These are phyloP conservation scores for Gautieria morchelliformis DNA, from an alignment of 768 basidiomycete genomes.

Conservation along the genomic window DNA sequence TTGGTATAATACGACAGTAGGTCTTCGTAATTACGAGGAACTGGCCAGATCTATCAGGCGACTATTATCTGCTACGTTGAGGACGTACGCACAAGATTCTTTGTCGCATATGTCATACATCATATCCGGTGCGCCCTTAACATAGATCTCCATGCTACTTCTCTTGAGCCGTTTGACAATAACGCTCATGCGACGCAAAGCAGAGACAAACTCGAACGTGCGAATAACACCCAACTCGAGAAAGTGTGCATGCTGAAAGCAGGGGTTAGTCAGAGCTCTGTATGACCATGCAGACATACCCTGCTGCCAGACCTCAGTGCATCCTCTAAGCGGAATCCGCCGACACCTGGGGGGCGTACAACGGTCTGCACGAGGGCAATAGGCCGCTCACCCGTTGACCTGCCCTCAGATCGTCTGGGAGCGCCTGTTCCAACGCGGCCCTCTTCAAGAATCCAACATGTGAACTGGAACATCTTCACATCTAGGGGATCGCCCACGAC, in stretches of 20 bases:
- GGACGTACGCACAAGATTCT: constrained; percentile 63
- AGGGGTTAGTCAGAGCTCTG: constrained; percentile 6
- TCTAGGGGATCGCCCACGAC: constrained; percentile 95
- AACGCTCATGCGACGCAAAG: constrained; percentile 92
- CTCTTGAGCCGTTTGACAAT: constrained; percentile 93
- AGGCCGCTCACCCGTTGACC: constrained; percentile 51
- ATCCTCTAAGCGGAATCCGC: constrained; percentile 84
- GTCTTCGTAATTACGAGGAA: constrained; percentile 94
- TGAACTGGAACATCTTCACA: constrained; percentile 97
- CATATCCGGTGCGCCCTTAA: constrained; percentile 98
- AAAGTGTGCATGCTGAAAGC: constrained; percentile 85
- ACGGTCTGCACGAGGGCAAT: constrained; percentile 92
- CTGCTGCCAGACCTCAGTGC: constrained; percentile 76
- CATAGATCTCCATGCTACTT: constrained; percentile 93
- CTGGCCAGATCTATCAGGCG: constrained; percentile 30
- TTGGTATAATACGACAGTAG: constrained; percentile 94
- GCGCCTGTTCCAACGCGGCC: constrained; percentile 61
- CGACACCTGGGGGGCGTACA: constrained; percentile 91
- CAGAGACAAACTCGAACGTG: constrained; percentile 93
- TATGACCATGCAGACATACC: constrained; percentile 32
- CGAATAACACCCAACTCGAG: constrained; percentile 93
- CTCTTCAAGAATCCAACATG: constrained; percentile 93
- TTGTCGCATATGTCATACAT: constrained; percentile 93
- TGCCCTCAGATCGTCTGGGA: constrained; percentile 49
- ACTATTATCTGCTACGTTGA: neutral